phyloP scores from a whole-genome alignment of 805 yeast genomes.

The Candida boleticola region DNA sequence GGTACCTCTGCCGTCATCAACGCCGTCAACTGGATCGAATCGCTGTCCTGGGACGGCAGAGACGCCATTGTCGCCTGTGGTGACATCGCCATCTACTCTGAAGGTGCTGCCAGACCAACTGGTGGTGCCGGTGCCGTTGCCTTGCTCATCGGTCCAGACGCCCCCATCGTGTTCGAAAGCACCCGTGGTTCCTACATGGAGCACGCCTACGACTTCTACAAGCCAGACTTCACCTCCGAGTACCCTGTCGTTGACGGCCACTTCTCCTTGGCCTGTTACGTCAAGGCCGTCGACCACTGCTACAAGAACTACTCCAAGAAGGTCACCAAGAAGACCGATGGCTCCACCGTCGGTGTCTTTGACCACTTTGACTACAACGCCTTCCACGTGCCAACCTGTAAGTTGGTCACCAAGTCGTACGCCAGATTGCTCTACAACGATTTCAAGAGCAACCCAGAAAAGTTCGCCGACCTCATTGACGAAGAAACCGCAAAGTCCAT shows the following conservation, averaged over 20 bases:
- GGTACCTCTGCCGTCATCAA: slow-evolving; percentile 95
- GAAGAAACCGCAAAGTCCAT: slow-evolving; percentile 52
- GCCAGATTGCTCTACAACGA: slow-evolving; percentile 92
- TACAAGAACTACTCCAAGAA: slow-evolving; percentile 81
- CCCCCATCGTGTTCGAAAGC: slow-evolving; percentile 90
- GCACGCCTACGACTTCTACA: slow-evolving; percentile 97
- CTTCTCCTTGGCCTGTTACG: slow-evolving; percentile 90
- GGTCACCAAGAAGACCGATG: slow-evolving; percentile 45
- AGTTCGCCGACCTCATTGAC: slow-evolving; percentile 43
- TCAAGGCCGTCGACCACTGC: slow-evolving; percentile 86
- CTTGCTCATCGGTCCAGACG: slow-evolving; percentile 92
- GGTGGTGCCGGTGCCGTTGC: slow-evolving; percentile 99
- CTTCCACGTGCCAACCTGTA: slow-evolving; percentile 98
- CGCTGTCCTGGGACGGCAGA: slow-evolving; percentile 96
- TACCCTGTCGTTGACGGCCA: slow-evolving; percentile 98
- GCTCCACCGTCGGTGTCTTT: slow-evolving; percentile 54
- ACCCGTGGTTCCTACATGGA: slow-evolving; percentile 92
- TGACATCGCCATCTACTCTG: slow-evolving; percentile 94
- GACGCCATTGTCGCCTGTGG: slow-evolving; percentile 96
- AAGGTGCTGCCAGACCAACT: slow-evolving; percentile 98
- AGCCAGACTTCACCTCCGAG: slow-evolving; percentile 94
- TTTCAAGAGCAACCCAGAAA: slow-evolving; percentile 66
- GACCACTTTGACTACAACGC: slow-evolving; percentile 86
- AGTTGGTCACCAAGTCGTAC: slow-evolving; percentile 86
- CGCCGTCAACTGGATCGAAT: slow-evolving; percentile 93